Evolutionary conservation across 2,329 filamentous ascomycete species (phyloP).

Genomic region (Dactylonectria estremocensis): DNA sequence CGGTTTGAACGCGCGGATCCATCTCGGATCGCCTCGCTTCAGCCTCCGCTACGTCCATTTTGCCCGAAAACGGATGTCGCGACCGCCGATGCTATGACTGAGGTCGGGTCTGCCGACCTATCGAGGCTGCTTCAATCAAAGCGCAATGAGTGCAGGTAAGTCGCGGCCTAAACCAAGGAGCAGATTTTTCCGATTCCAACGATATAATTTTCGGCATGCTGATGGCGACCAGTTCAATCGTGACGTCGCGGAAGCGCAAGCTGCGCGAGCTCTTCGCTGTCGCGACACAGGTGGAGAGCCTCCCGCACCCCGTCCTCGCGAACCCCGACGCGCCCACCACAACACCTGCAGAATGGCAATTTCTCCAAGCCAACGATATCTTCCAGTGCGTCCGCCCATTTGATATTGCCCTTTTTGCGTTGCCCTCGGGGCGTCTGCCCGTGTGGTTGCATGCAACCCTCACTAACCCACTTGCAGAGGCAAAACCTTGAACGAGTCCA

Average conservation of each 20-base stretch:
- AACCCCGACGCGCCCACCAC: constrained; percentile 70
- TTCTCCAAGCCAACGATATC: constrained; percentile 71
- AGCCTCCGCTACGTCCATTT: constrained; percentile 67
- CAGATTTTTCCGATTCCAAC: constrained; percentile 65
- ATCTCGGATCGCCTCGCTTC: constrained; percentile 48
- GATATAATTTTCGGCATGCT: constrained; percentile 63
- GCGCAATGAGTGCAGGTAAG: constrained; percentile 74
- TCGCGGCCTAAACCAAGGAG: constrained; percentile 60
- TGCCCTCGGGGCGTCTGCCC: constrained; percentile 37
- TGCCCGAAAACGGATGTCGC: constrained; percentile 79
- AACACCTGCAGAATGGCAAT: constrained; percentile 68
- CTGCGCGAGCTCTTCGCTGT: constrained; percentile 87
- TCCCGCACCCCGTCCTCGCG: constrained; percentile 72
- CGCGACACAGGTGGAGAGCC: constrained; percentile 78
- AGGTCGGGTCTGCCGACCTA: constrained; percentile 77
- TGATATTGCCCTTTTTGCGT: constrained; percentile 33
- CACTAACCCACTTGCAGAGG: constrained; percentile 51
- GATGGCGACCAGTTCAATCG: constrained; percentile 73
- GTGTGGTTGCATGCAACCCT: constrained; percentile 28
- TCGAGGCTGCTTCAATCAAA: constrained; percentile 77
- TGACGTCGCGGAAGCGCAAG: constrained; percentile 91
- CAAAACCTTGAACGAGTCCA: constrained; percentile 65
- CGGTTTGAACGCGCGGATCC: constrained; percentile 45
- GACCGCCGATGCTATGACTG: constrained; percentile 78
- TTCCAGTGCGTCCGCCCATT: constrained; percentile 66